A percentile compares a stretch with the other conserved stretches of the same genome.
phyloP scores from a whole-genome alignment of 805 yeast species.

The Priceomyces carsonii region DNA sequence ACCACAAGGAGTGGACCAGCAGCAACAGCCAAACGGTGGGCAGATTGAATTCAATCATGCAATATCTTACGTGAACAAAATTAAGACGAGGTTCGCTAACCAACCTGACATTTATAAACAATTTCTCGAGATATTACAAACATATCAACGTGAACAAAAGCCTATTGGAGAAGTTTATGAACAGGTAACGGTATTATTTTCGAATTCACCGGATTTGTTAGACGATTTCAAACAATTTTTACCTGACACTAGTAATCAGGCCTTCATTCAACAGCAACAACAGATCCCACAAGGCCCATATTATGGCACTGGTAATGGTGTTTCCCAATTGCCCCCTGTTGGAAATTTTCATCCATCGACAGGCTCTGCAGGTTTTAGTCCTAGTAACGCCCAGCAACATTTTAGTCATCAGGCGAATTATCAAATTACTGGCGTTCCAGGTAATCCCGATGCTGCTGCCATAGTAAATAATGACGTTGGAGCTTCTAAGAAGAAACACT shows the following conservation, averaged over 20 bases:
- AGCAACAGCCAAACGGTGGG: slow-evolving; percentile 40
- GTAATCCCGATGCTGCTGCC: slow-evolving; percentile 11
- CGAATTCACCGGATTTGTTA: slow-evolving; percentile 89
- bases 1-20: too few species aligned
- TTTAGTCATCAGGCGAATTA: slow-evolving; percentile 18
- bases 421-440: slow-evolving; percentile 11
- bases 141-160: slow-evolving; percentile 93
- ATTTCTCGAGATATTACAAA: slow-evolving; percentile 91
- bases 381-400: slow-evolving; percentile 19
- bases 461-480: slow-evolving; percentile 6
- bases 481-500: slow-evolving; percentile 19
- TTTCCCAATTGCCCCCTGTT: slow-evolving; percentile 77
- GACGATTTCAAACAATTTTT: slow-evolving; percentile 94
- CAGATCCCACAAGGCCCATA: slow-evolving; percentile 20
- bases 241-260: slow-evolving; percentile 71
- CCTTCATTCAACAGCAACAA: slow-evolving; percentile 16
- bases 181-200: slow-evolving; percentile 85
- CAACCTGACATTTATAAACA: slow-evolving; percentile 96
- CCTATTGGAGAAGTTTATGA: slow-evolving; percentile 95
- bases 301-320: slow-evolving; percentile 25
- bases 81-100: slow-evolving; percentile 87
- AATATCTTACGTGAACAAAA: slow-evolving; percentile 92
- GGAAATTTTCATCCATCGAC: slow-evolving; percentile 81
- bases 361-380: slow-evolving; percentile 27
- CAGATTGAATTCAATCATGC: slow-evolving; percentile 98